Evolutionary conservation across 2,329 filamentous ascomycete genomes (phyloP).

Genomic region (Apiospora aurea): DNA sequence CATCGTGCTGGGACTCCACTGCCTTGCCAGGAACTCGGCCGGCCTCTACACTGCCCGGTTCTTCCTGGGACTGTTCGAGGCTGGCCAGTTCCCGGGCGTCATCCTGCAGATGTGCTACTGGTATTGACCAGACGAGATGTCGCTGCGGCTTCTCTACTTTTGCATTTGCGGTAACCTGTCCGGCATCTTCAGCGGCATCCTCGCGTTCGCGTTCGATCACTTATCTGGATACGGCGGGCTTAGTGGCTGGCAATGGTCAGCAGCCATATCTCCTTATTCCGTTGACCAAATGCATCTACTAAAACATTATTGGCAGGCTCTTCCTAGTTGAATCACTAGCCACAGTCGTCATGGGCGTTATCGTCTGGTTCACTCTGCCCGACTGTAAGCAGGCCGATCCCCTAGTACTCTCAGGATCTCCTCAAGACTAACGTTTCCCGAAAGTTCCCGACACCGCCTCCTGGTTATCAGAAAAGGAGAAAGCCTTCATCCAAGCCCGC

Average conservation of each 20-base stretch:
- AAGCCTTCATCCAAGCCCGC: slow-evolving; percentile 51
- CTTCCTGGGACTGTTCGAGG: slow-evolving; percentile 41
- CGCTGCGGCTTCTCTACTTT: slow-evolving; percentile 34
- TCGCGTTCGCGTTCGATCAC: slow-evolving; percentile 36
- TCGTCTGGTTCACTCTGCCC: slow-evolving; percentile 60
- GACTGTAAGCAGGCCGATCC: slow-evolving; percentile 56
- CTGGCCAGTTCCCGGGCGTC: slow-evolving; percentile 38
- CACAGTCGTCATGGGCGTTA: slow-evolving; percentile 54
- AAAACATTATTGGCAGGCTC: slow-evolving; percentile 40
- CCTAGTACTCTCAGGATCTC: too few species aligned
- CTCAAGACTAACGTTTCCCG: too few species aligned
- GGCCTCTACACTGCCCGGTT: slow-evolving; percentile 39
- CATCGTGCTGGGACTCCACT: slow-evolving; percentile 43
- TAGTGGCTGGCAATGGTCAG: slow-evolving; percentile 43
- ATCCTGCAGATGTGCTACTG: slow-evolving; percentile 40
- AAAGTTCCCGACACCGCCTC: slow-evolving; percentile 41
- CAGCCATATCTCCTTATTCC: too few species aligned
- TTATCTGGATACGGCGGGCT: slow-evolving; percentile 37
- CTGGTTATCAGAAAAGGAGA: slow-evolving; percentile 47
- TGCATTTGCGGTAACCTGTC: slow-evolving; percentile 40
- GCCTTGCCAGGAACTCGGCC: slow-evolving; percentile 43
- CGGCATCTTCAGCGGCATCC: slow-evolving; percentile 39
- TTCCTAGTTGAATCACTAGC: slow-evolving; percentile 53
- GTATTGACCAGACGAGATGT: slow-evolving; percentile 40
- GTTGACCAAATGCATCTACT: too few species aligned